Evolutionary conservation across 371 early-diverging fungal species (phyloP).

Genomic region (Entomophthora muscae): DNA sequence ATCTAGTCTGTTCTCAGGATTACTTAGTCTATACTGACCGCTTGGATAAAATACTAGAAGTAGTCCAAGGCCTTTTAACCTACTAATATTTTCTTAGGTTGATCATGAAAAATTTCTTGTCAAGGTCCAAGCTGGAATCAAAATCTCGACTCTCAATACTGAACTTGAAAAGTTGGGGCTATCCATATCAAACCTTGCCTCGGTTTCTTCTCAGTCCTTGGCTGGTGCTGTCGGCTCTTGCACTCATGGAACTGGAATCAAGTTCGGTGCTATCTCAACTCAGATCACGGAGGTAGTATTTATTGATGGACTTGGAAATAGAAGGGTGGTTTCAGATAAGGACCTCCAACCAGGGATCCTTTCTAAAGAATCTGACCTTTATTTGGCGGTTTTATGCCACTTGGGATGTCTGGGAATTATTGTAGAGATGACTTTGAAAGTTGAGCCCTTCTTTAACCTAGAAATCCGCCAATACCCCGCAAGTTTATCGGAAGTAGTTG

Average conservation of each 20-base stretch:
- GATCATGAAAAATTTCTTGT: constrained; percentile 24
- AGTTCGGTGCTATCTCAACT: constrained; percentile 43
- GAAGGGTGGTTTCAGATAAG: constrained; percentile 13
- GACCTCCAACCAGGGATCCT: constrained; percentile 30
- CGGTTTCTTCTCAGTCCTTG: constrained; percentile 66
- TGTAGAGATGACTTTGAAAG: constrained; percentile 45
- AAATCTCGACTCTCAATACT: constrained; percentile 36
- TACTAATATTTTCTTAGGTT: constrained; percentile 12
- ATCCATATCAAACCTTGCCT: constrained; percentile 56
- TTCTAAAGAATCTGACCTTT: constrained; percentile 25
- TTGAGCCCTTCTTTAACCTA: constrained; percentile 44
- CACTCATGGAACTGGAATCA: constrained; percentile 64
- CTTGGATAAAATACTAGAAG: constrained; percentile 29
- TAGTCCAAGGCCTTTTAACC: constrained; percentile 11
- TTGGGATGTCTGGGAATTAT: constrained; percentile 63
- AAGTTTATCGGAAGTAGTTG: constrained; percentile 31
- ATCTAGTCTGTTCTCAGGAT: constrained; percentile 48
- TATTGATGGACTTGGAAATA: not conserved
- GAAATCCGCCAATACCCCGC: constrained; percentile 48
- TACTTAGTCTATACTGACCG: constrained; percentile 53
- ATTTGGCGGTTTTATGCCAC: constrained; percentile 52
- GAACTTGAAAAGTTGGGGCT: constrained; percentile 33
- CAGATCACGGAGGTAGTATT: constrained; percentile 22
- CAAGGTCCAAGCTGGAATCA: constrained; percentile 58
- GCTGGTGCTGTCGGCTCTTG: constrained; percentile 65